These are phyloP conservation scores for Pulveroboletus sp. DNA, from an alignment of 768 basidiomycete species.

Conservation along the genomic window DNA sequence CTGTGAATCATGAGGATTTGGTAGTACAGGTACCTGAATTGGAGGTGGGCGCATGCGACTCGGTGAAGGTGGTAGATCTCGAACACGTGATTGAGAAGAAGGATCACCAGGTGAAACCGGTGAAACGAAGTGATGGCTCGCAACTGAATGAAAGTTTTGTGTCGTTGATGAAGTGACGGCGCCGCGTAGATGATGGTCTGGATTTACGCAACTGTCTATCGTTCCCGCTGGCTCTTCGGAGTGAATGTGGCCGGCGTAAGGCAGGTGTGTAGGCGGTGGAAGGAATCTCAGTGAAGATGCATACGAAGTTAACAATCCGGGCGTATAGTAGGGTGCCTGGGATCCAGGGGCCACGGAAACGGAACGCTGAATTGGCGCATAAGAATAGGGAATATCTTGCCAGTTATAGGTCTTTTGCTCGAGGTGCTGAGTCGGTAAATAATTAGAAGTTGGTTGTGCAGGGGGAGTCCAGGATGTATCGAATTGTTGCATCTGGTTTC, in stretches of 20 bases:
- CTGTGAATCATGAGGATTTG: slow-evolving; percentile 32
- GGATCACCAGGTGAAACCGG: slow-evolving; percentile 56
- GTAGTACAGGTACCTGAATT: slow-evolving; percentile 22
- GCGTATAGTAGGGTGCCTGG: slow-evolving; percentile 28
- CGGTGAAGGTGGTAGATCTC: slow-evolving; percentile 3
- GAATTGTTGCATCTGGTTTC: slow-evolving; percentile 6
- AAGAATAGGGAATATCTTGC: slow-evolving; percentile 23
- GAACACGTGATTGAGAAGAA: slow-evolving; percentile 25
- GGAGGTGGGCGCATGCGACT: slow-evolving; percentile 17
- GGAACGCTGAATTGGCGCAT: slow-evolving; percentile 44
- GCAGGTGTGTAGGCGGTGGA: slow-evolving; percentile 28
- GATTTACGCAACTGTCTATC: slow-evolving; percentile 29
- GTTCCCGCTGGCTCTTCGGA: slow-evolving; percentile 11
- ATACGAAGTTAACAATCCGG: slow-evolving; percentile 35
- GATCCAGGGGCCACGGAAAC: slow-evolving; percentile 46
- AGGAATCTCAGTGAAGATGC: slow-evolving; percentile 20
- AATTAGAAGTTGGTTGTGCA: slow-evolving; percentile 1
- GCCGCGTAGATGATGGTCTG: slow-evolving; percentile 60
- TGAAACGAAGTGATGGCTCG: slow-evolving; percentile 59
- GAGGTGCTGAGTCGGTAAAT: slow-evolving; percentile 5
- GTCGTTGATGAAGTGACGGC: slow-evolving; percentile 55
- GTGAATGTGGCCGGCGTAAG: slow-evolving; percentile 16
- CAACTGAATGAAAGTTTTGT: slow-evolving; percentile 53
- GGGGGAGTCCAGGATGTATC: slow-evolving; percentile 9
- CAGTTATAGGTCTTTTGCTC: slow-evolving; percentile 14